These are phyloP conservation scores for Ophiostoma montium DNA, from an alignment of 2,329 filamentous ascomycete species.

Conservation along the genomic window DNA sequence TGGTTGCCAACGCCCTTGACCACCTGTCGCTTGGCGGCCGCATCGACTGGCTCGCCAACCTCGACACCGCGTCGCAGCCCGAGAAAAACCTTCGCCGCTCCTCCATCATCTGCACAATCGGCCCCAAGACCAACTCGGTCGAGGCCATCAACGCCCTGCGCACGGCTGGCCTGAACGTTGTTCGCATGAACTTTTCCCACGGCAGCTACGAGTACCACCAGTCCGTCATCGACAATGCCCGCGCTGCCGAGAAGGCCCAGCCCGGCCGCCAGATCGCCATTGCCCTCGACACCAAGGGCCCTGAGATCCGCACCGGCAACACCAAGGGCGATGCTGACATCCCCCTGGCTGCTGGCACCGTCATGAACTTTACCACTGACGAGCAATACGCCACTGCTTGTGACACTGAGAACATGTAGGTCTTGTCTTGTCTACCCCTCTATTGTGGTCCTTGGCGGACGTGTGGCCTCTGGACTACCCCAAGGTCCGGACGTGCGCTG, in stretches of 20 bases:
- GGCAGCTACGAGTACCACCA: constrained; percentile 84
- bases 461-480: not conserved
- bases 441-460: not conserved
- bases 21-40: constrained; percentile 67
- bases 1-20: constrained; percentile 60
- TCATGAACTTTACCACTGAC: constrained; percentile 95
- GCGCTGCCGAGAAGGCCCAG: constrained; percentile 66
- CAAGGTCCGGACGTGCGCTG: not conserved
- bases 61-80: constrained; percentile 81
- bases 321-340: constrained; percentile 66
- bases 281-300: constrained; percentile 64
- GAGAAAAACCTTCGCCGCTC: constrained; percentile 87
- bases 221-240: constrained; percentile 92
- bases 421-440: not conserved
- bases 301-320: constrained; percentile 48
- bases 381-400: constrained; percentile 75
- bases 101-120: constrained; percentile 98
- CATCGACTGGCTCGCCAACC: constrained; percentile 51
- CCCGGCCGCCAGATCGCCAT: constrained; percentile 83
- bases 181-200: constrained; percentile 99
- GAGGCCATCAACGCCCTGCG: constrained; percentile 95
- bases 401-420: constrained; percentile 88
- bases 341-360: constrained; percentile 66
- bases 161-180: constrained; percentile 84
- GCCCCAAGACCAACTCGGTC: constrained; percentile 96